These are phyloP conservation scores for Gloeopeniophorella convolvens DNA, from an alignment of 768 basidiomycete genomes.

Conservation along the genomic window DNA sequence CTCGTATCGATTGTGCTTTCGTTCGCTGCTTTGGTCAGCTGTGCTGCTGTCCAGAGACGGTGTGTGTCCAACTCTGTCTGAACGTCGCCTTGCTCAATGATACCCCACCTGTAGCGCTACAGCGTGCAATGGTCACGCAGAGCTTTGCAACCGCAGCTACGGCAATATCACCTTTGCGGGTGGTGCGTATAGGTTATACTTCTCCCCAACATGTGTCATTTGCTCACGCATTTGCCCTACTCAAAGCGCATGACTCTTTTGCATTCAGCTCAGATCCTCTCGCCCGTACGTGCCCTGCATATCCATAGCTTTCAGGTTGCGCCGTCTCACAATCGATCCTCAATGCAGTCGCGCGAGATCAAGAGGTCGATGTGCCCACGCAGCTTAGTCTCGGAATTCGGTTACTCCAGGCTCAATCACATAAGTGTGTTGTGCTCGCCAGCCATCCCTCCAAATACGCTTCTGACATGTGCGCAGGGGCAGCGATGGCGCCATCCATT, in stretches of 20 bases:
- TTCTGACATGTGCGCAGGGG: no score
- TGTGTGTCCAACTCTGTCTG: no score
- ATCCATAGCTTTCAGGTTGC: not conserved
- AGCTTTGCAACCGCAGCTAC: slow-evolving; percentile 53
- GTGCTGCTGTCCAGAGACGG: no score
- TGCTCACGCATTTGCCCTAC: not conserved
- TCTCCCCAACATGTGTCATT: not conserved
- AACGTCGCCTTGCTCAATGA: no score
- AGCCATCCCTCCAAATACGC: no score
- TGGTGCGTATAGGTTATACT: slow-evolving; percentile 23
- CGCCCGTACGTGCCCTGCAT: slow-evolving; percentile 28
- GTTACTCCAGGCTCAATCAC: slow-evolving; percentile 49
- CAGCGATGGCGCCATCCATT: no score
- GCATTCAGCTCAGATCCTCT: slow-evolving; percentile 43
- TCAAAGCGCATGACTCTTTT: slow-evolving; percentile 48
- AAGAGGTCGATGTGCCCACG: slow-evolving; percentile 42
- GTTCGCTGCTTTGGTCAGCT: no score
- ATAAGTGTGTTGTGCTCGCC: slow-evolving; percentile 18
- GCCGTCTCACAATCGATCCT: no score
- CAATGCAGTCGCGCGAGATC: slow-evolving; percentile 45
- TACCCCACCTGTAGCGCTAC: slow-evolving; percentile 21
- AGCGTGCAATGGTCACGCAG: slow-evolving; percentile 60
- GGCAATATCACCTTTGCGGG: slow-evolving; percentile 36
- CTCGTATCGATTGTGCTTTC: no score
- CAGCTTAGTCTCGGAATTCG: slow-evolving; percentile 49